phyloP scores from a whole-genome alignment of 1,284 basidiomycete genomes.

The Marasmius fiardii region DNA sequence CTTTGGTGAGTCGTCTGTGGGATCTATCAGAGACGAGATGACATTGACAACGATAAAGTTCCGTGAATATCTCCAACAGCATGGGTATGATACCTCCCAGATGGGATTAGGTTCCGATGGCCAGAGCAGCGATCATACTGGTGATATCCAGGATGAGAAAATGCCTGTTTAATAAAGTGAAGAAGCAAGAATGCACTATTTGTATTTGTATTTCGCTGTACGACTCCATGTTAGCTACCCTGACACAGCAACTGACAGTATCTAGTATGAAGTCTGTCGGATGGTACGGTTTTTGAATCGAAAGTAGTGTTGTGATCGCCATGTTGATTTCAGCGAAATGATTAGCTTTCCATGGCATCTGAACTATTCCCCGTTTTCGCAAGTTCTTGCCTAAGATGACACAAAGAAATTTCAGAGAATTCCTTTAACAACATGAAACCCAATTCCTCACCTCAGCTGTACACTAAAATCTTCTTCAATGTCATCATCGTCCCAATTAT shows the following conservation, averaged over 20 bases:
- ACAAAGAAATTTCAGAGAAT: constrained; percentile 7
- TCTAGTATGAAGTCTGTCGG: background rate
- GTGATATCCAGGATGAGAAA: constrained; percentile 18
- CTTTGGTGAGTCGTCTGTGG: constrained; percentile 35
- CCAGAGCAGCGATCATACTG: constrained; percentile 12
- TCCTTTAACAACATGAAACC: background rate
- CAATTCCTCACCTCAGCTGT: constrained; percentile 75
- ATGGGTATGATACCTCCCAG: constrained; percentile 13
- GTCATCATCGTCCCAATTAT: constrained; percentile 99
- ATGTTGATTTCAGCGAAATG: background rate
- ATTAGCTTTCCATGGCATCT: constrained; percentile 57
- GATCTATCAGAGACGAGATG: background rate
- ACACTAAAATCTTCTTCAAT: constrained; percentile 97
- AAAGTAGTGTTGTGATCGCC: background rate
- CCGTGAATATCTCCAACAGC: constrained; percentile 40
- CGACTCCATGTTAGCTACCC: background rate
- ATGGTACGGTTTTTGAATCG: background rate
- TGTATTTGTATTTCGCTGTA: too few relatives aligned
- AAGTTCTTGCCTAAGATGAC: constrained; percentile 54
- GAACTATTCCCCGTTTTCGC: constrained; percentile 55
- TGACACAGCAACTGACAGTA: background rate
- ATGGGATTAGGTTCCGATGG: constrained; percentile 14
- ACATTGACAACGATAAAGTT: constrained; percentile 42
- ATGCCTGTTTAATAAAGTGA: constrained; percentile 3
- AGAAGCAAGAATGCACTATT: too few relatives aligned